A percentile compares a stretch with the other conserved stretches of the same genome.
Conservation (phyloP, 805 yeast species). For the Schwanniomyces yamadae region DNA sequence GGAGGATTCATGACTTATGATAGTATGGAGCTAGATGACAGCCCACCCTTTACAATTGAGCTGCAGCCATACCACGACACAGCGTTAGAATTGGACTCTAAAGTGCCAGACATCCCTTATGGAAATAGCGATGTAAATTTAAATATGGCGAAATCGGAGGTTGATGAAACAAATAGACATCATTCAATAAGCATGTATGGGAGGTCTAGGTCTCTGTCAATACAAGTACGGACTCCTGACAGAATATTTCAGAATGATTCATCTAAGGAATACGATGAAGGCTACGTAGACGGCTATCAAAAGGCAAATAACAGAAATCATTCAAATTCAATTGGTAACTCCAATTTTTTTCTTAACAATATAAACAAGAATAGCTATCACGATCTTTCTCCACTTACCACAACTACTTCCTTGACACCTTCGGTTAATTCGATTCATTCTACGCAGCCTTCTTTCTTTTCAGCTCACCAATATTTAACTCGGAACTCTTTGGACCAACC, state of each 20-base stretch:
- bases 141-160: background rate
- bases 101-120: background rate
- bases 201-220: background rate
- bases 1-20: constrained; percentile 27
- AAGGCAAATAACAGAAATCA: constrained; percentile 7
- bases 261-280: background rate
- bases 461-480: constrained; percentile 41
- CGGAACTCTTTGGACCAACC: constrained; percentile 39
- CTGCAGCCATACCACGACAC: constrained; percentile 28
- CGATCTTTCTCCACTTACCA: constrained; percentile 43
- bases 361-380: constrained; percentile 7
- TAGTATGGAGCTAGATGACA: constrained; percentile 36
- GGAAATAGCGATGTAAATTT: background rate
- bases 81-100: constrained; percentile 1
- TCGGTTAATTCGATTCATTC: constrained; percentile 41
- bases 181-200: no score
- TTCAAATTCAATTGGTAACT: constrained; percentile 2
- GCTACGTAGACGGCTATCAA: background rate
- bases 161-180: background rate
- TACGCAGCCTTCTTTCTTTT: constrained; percentile 42
- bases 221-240: background rate
- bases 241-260: background rate
- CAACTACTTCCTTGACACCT: constrained; percentile 43
- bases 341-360: background rate
- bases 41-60: constrained; percentile 37